A percentile compares a stretch with the other conserved stretches of the same genome.
Conservation (phyloP, 768 basidiomycete genomes). For the Lactarius indigo region DNA sequence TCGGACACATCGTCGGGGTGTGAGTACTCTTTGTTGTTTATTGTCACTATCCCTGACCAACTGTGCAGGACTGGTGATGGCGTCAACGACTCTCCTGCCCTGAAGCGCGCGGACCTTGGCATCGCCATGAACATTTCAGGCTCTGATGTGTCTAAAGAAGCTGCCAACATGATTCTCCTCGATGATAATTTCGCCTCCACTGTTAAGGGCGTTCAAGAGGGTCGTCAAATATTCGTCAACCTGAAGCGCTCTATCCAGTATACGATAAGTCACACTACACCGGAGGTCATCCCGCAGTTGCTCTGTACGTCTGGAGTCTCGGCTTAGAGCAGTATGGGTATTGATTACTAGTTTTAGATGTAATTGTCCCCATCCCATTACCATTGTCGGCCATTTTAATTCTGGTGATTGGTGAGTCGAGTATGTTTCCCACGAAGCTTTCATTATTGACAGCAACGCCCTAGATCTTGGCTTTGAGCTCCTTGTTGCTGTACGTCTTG, state of each 20-base stretch:
- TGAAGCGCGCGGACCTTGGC: conserved; percentile 70
- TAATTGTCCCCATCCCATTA: conserved; percentile 63
- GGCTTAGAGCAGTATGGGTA: background rate
- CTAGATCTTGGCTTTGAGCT: conserved; percentile 71
- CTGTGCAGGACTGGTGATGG: conserved; percentile 59
- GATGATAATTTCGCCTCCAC: conserved; percentile 73
- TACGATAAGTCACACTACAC: conserved; percentile 63
- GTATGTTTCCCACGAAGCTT: background rate
- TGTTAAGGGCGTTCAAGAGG: conserved; percentile 68
- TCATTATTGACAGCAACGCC: background rate
- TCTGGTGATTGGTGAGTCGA: conserved; percentile 56
- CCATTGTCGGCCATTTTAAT: conserved; percentile 67
- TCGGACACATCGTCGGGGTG: conserved; percentile 72
- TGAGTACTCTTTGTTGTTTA: conserved; percentile 35
- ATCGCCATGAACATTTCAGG: conserved; percentile 77
- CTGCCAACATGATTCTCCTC: conserved; percentile 70
- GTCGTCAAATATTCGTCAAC: conserved; percentile 67
- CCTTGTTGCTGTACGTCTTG: conserved; percentile 53
- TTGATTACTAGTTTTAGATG: conserved; percentile 40
- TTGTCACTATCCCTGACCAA: conserved; percentile 5
- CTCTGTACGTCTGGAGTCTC: conserved; percentile 43
- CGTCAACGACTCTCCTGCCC: conserved; percentile 67
- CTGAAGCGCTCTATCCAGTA: conserved; percentile 70
- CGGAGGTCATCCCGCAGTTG: conserved; percentile 66
- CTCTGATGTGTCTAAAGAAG: conserved; percentile 71